Evolutionary conservation across 164 flowering plant genomes (phyloP), one percentile per base, ranked within the genome.

Genomic region (Protea cynaroides): DNA sequence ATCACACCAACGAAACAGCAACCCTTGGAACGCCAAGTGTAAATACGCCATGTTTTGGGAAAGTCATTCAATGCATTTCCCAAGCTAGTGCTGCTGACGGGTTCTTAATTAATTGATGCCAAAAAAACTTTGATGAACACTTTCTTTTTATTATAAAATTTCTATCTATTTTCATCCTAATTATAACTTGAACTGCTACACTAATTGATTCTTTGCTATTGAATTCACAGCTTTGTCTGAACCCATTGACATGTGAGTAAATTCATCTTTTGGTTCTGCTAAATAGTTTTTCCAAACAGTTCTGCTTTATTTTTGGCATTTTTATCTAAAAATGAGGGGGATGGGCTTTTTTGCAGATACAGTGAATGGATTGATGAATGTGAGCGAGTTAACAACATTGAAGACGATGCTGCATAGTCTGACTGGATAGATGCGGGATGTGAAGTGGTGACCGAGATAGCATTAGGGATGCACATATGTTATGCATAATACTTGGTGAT

Each of bases 311-410:
- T 66, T 43, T 14, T 25, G 25, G 70, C 44, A 46, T 24, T 62
- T 66, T 36, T 2, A 13, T 3, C 13, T 11, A 21, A 24, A 17
- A 14, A 50, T 29, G 34, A 29, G 34, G 1, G 24, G 61, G 9
- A 34, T 40, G 10, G 21, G 51, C 3, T 62, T 24, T 70, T 62
- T 24, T 70, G 67, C 83, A 84, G 89, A 64, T 85, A 85, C 25
- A 85, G 90, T 40, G 90, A 82, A 71, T 85, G 90, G 90, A 85
- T 85, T 18, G 90, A 85, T 56, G 86, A 83, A 70, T 83, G 87
- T 56, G 87, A 85, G 47, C 75, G 86, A 60, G 87, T 80, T 17
- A 85, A 85, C 77, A 82, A 65, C 73, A 75, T 73, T 15, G 83
- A 79, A 67, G 86, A 80, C 29, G 87, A 75, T 21, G 89, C 53